Conservation (phyloP, 2,329 filamentous ascomycete species). For the Coniochaeta prunicola region DNA sequence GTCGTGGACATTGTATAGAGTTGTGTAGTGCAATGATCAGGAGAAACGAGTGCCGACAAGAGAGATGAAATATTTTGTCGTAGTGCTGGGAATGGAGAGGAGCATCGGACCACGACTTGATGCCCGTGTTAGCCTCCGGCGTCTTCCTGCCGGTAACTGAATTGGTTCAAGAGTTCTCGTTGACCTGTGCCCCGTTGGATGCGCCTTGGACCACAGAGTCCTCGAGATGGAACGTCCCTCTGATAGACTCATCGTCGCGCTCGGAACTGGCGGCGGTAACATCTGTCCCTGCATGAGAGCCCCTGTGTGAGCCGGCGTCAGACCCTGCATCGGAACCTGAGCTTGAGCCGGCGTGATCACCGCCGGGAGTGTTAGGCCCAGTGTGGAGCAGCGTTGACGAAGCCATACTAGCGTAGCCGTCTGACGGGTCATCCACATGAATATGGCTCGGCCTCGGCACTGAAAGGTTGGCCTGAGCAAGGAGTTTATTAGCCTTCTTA, state of each 20-base stretch:
- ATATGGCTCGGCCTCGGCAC: slow-evolving; percentile 16
- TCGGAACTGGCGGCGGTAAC: neutral
- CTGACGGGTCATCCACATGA: slow-evolving; percentile 34
- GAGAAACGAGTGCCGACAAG: neutral
- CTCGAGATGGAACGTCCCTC: neutral
- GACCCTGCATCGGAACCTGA: neutral
- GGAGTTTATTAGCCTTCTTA: slow-evolving; percentile 32
- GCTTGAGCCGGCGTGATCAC: slow-evolving; percentile 2
- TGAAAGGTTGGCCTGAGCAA: slow-evolving; percentile 43
- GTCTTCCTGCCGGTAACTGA: neutral
- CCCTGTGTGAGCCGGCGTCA: slow-evolving; percentile 12
- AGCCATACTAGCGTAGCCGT: slow-evolving; percentile 36
- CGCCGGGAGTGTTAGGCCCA: slow-evolving; percentile 21
- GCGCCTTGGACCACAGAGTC: neutral
- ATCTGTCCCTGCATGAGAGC: neutral
- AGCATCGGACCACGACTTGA: neutral
- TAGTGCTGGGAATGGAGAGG: neutral
- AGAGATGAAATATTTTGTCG: neutral
- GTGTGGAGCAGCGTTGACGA: slow-evolving; percentile 35
- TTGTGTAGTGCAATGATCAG: neutral
- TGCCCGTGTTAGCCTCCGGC: neutral
- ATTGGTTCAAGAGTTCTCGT: neutral
- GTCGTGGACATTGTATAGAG: neutral
- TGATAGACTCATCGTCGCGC: neutral
- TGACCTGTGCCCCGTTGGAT: neutral